Conservation (phyloP, 1,284 basidiomycete genomes). For the Mrakiaceae sp. region DNA sequence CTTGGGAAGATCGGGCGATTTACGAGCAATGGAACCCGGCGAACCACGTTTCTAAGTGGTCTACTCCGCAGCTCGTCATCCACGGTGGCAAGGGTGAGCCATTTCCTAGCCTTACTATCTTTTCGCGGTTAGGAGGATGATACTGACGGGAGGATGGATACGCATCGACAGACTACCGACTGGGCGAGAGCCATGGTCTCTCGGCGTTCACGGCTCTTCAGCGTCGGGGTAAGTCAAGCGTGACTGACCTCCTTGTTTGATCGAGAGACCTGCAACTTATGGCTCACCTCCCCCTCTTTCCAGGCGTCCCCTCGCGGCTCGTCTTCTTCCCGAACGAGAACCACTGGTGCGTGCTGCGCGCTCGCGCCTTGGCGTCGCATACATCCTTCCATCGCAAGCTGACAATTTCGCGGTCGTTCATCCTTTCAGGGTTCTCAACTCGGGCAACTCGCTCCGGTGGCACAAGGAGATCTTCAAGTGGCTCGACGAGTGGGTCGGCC, state of each 20-base stretch:
- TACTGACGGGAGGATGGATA: conserved; percentile 9
- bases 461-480: conserved; percentile 80
- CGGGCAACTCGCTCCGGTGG: conserved; percentile 52
- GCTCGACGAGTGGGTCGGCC: conserved; percentile 65
- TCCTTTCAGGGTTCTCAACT: conserved; percentile 27
- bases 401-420: background rate
- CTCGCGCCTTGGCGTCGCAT: background rate
- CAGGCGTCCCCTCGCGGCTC: conserved; percentile 56
- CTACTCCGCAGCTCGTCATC: conserved; percentile 69
- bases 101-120: background rate
- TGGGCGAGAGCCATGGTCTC: conserved; percentile 72
- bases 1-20: conserved; percentile 21
- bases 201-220: conserved; percentile 29
- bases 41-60: conserved; percentile 71
- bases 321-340: conserved; percentile 89
- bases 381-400: too few relatives aligned
- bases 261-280: conserved; percentile 5
- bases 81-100: conserved; percentile 57
- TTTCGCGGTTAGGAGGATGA: background rate
- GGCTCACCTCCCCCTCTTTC: conserved; percentile 42
- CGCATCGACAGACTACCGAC: conserved; percentile 49
- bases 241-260: background rate
- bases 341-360: conserved; percentile 48
- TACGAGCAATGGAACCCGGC: conserved; percentile 45
- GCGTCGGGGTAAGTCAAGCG: conserved; percentile 15